Evolutionary conservation across 176 grass and related monocot species (phyloP).

Genomic region (Calamus simplicifolius): DNA sequence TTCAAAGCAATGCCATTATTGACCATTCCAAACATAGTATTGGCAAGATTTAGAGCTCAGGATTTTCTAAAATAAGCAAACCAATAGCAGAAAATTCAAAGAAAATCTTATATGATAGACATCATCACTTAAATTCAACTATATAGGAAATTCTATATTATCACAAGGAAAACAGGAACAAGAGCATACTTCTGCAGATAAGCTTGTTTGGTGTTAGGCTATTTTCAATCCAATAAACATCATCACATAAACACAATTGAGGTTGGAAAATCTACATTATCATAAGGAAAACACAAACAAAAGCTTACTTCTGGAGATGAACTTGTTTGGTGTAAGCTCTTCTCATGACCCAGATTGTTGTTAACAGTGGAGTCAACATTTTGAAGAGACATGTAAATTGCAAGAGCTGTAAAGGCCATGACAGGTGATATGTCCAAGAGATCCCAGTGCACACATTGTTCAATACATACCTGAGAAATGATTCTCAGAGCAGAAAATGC

Average conservation of each 20-base stretch:
- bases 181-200: constrained; percentile 18
- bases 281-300: not conserved
- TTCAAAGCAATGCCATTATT: too few relatives aligned
- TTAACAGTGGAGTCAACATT: constrained; percentile 30
- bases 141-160: not conserved
- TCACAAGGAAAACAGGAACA: not conserved
- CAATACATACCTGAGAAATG: constrained; percentile 58
- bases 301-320: constrained; percentile 23
- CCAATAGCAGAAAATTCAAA: too few relatives aligned
- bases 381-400: constrained; percentile 40
- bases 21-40: too few relatives aligned
- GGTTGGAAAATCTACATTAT: not conserved
- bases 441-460: constrained; percentile 50
- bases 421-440: constrained; percentile 46
- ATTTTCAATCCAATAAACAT: not conserved
- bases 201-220: constrained; percentile 1
- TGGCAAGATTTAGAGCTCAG: too few relatives aligned
- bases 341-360: not conserved
- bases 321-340: constrained; percentile 6
- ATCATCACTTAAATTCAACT: not conserved
- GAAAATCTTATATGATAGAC: too few relatives aligned
- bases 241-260: not conserved
- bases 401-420: constrained; percentile 54
- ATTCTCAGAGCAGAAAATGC: constrained; percentile 55
- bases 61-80: too few relatives aligned